Base-by-base conservation (phyloP, 2,329 filamentous ascomycete species). In the Xylaria polymorpha region DNA sequence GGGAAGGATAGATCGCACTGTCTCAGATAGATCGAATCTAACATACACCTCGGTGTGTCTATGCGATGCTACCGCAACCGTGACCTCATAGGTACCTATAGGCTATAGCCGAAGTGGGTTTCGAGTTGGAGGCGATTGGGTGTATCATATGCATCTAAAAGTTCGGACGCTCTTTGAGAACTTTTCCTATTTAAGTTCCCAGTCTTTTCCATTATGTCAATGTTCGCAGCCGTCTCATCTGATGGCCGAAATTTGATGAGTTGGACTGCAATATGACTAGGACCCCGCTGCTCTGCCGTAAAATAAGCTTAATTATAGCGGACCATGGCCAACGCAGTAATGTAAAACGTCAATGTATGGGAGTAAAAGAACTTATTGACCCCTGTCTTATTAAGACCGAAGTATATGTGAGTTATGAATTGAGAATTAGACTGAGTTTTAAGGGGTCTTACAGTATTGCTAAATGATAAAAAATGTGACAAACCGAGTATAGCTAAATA, bases 21-120 rank as follows among this genome's bases (percentile, higher is more conserved):
- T 51, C n/a, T 35, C 9, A 32, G 29, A 62, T 39, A 4, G 37
- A 62, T 39, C 18, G 25, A 41, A 20, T n/a, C 12, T 43, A 44
- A 46, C 41, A 29, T 25, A 20, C 12, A 15, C 35, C 41, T 15
- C 12, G n/a, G n/a, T 48, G 10, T n/a, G 6, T 46, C 43, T 20
- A 12, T 50, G 37, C 35, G 37, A 32, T 46, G 44, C 20, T 64
- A 55, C 53, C 32, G 25, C 37, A 46, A 53, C n/a, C 7, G 29
- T 55, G 53, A 59, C 29, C 20, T 61, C 37, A 57, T 59, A 37
- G 35, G 35, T 37, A n/a, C n/a, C n/a, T n/a, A n/a, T n/a, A n/a
- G n/a, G n/a, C n/a, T n/a, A 20, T 18, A 12, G 18, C 15, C 6
- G 14, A 10, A 50, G n/a, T 20, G 37, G 39, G 15, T 5, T 57